Percentiles rank a stretch among this genome's conserved stretches.
Conservation (phyloP, 352 stramenopile genomes). For the Pythium pyrilobum region DNA sequence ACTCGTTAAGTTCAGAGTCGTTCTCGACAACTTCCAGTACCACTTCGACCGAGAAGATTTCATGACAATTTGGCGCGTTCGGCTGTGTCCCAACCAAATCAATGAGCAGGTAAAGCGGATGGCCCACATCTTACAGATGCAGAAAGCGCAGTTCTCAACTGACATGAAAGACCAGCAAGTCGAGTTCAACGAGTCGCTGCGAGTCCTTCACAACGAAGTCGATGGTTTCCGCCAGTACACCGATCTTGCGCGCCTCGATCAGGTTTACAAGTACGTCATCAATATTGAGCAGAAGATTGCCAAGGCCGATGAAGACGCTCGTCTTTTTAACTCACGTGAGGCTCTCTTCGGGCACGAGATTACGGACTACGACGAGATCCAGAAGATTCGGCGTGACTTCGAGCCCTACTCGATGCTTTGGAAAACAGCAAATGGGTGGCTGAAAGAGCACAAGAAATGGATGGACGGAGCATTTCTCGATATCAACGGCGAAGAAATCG, state of each 20-base stretch:
- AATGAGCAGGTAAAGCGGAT: constrained; percentile 83
- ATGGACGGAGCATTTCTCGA: constrained; percentile 88
- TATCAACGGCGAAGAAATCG: constrained; percentile 90
- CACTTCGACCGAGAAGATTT: constrained; percentile 87
- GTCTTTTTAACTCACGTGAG: constrained; percentile 91
- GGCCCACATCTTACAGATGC: constrained; percentile 70
- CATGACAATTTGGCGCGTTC: constrained; percentile 86
- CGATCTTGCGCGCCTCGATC: constrained; percentile 78
- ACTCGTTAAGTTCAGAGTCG: constrained; percentile 70
- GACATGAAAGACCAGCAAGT: constrained; percentile 93
- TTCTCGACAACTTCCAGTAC: constrained; percentile 81
- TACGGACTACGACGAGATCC: constrained; percentile 90
- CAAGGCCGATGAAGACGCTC: constrained; percentile 85
- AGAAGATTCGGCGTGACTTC: constrained; percentile 89
- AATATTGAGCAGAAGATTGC: constrained; percentile 86
- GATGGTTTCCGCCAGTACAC: constrained; percentile 84
- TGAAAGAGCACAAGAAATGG: constrained; percentile 91
- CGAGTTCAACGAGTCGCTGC: constrained; percentile 85
- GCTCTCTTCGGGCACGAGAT: constrained; percentile 80
- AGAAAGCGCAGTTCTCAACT: constrained; percentile 79
- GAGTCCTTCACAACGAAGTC: constrained; percentile 84
- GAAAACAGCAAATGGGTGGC: constrained; percentile 89
- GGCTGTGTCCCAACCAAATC: constrained; percentile 85
- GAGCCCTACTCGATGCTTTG: constrained; percentile 94
- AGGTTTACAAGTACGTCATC: constrained; percentile 84